Percentiles rank a stretch among this genome's conserved stretches.
Evolutionary conservation across 2,329 filamentous ascomycete genomes (phyloP).

Genomic region (Ceratocystis cacaofunesta): DNA sequence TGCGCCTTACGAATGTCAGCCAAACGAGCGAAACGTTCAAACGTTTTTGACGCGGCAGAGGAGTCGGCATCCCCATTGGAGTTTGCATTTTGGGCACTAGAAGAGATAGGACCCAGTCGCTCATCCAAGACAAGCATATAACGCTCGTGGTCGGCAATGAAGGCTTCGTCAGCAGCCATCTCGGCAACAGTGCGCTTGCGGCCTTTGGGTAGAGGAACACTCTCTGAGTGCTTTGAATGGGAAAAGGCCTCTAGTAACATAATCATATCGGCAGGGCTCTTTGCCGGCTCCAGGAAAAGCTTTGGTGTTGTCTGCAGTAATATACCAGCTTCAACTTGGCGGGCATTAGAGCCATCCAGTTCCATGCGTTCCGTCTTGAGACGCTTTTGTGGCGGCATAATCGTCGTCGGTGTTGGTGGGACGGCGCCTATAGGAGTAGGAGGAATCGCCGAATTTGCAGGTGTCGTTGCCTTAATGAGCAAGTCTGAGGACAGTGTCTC

Average conservation of each 20-base stretch:
- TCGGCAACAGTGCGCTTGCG: constrained; percentile 90
- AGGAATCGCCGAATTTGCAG: constrained; percentile 25
- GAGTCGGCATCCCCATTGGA: constrained; percentile 57
- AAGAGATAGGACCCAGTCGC: constrained; percentile 47
- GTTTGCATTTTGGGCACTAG: constrained; percentile 40
- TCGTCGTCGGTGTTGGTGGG: constrained; percentile 46
- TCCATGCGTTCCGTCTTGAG: constrained; percentile 59
- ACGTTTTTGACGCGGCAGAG: constrained; percentile 54
- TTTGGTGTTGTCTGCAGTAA: constrained; percentile 58
- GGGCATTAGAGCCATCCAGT: constrained; percentile 57
- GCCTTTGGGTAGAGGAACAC: constrained; percentile 70
- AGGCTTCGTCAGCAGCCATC: constrained; percentile 84
- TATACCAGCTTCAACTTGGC: constrained; percentile 62
- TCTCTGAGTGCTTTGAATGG: constrained; percentile 62
- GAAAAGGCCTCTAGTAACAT: constrained; percentile 54
- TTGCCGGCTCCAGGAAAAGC: constrained; percentile 63
- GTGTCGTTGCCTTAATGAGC: constrained; percentile 58
- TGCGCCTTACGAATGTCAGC: constrained; percentile 69
- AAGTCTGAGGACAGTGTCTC: constrained; percentile 64
- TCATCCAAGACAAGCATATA: constrained; percentile 92
- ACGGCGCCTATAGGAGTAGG: constrained; percentile 36
- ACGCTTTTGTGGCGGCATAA: constrained; percentile 46
- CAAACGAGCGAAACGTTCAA: constrained; percentile 82
- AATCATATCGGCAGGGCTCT: constrained; percentile 52
- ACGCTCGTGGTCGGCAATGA: constrained; percentile 74